These are phyloP conservation scores for Ophiostoma piceae DNA, from an alignment of 2,329 filamentous ascomycete genomes.

Conservation along the genomic window DNA sequence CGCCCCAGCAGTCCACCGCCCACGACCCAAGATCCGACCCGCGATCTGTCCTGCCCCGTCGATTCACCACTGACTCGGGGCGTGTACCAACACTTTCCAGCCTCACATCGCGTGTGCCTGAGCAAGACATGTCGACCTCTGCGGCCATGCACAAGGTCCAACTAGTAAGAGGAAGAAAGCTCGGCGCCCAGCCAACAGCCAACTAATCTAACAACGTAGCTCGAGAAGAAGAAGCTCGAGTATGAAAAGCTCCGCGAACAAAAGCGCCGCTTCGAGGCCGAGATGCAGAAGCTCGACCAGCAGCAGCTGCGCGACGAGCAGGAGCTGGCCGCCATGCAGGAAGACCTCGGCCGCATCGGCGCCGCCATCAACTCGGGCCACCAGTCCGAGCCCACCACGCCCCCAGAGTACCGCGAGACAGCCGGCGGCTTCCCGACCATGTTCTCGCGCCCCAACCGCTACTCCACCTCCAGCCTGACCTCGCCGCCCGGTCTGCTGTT, in stretches of 20 bases:
- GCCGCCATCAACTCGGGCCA: conserved; percentile 55
- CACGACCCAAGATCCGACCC: conserved; percentile 72
- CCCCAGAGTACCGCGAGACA: conserved; percentile 81
- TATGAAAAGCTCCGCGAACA: conserved; percentile 89
- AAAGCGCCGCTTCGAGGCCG: conserved; percentile 80
- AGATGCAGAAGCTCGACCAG: conserved; percentile 84
- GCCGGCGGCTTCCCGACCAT: conserved; percentile 66
- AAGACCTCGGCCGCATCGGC: conserved; percentile 59
- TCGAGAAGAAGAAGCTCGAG: conserved; percentile 89
- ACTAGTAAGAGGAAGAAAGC: too few relatives aligned
- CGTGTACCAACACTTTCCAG: conserved; percentile 70
- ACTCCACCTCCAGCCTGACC: conserved; percentile 81
- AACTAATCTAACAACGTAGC: conserved; percentile 44
- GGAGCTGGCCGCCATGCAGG: conserved; percentile 78
- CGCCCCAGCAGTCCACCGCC: conserved; percentile 51
- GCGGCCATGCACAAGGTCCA: conserved; percentile 65
- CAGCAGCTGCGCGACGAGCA: conserved; percentile 77
- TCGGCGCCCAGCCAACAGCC: neutral
- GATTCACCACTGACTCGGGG: conserved; percentile 89
- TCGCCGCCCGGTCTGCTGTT: conserved; percentile 67
- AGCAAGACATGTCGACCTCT: conserved; percentile 47
- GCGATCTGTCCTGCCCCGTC: conserved; percentile 73
- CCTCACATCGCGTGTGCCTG: conserved; percentile 49
- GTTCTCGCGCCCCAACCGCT: conserved; percentile 78
- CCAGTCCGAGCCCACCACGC: conserved; percentile 92